Evolutionary conservation across 192 early-diverging fungal species (phyloP), one percentile per base, ranked within the genome.

Genomic region (Physocladia obscura): DNA sequence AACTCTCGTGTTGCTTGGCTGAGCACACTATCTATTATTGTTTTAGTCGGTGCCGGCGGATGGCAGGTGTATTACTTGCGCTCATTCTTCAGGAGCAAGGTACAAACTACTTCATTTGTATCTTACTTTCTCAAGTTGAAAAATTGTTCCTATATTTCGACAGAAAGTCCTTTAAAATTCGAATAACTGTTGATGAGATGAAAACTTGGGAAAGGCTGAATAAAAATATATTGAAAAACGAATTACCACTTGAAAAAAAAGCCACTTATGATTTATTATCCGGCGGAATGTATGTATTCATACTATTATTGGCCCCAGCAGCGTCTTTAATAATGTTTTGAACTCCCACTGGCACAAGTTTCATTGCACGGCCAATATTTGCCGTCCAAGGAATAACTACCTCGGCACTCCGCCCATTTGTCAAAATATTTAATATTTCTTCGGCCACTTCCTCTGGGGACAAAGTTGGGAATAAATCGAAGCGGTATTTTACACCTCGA

Each of bases 1-100:
- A 98, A 98, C 76, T 84, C 88, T 21, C 85, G 93, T 35, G 93
- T 98, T 21, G 82, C 90, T 70, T 89, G 88, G 79, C 87, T 95
- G 69, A 89, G 88, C 69, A 82, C 90, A 3, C 65, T 92, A 24
- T 89, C 91, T 11, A 83, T 98, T 62, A 74, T 91, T 52, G 80
- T 87, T 31, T 71, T 95, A 27, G 76, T 93, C 31, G 74, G 77
- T 15, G 81, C 93, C 57, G 90, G 87, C 26, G 77, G 67, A 21
- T 92, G 89, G 89, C 93, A 98, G 77, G 83, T 96, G 35, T 74
- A 89, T 15, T 98, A 95, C 70, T 77, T 69, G 27, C 49, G 72
- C n/a, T 40, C 69, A 21, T 74, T 74, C 58, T 74, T 69, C 63
- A 74, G 37, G 39, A 69, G 48, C 64, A 74, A 69, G 67, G n/a